Conservation (phyloP, 805 yeast species). For the Blastobotrys attinorum region DNA sequence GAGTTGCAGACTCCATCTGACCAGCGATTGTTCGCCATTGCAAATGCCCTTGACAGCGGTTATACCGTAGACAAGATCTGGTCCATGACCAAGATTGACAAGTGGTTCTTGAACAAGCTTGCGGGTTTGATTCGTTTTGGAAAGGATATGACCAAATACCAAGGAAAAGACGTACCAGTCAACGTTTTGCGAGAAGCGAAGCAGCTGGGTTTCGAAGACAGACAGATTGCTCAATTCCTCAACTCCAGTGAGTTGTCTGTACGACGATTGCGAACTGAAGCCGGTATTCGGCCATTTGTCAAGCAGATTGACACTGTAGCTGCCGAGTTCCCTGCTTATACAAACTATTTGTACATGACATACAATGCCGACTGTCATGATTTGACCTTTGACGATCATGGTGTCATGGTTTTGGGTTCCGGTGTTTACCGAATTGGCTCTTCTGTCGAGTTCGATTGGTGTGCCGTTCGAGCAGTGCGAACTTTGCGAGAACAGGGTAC, state of each 20-base stretch:
- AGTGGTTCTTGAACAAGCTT: conserved; percentile 91
- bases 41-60: conserved; percentile 84
- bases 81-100: conserved; percentile 85
- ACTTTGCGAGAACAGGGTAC: conserved; percentile 78
- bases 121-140: conserved; percentile 68
- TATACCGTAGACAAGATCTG: conserved; percentile 90
- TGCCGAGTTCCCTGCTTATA: conserved; percentile 95
- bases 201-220: conserved; percentile 93
- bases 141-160: conserved; percentile 31
- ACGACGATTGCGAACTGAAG: conserved; percentile 79
- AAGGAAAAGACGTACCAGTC: conserved; percentile 46
- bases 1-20: conserved; percentile 97
- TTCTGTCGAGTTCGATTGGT: conserved; percentile 98
- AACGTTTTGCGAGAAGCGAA: conserved; percentile 72
- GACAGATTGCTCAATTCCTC: conserved; percentile 86
- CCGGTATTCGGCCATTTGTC: conserved; percentile 82
- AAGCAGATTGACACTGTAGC: conserved; percentile 98
- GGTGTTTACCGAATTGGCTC: conserved; percentile 99
- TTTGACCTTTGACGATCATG: conserved; percentile 81
- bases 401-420: conserved; percentile 92
- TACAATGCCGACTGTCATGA: conserved; percentile 89
- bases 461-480: conserved; percentile 96
- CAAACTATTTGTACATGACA: conserved; percentile 91
- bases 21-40: conserved; percentile 91
- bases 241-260: conserved; percentile 89